A percentile compares a stretch with the other conserved stretches of the same genome.
These are phyloP conservation scores for Hyphopichia homilentoma DNA, from an alignment of 805 yeast genomes.

Conservation along the genomic window DNA sequence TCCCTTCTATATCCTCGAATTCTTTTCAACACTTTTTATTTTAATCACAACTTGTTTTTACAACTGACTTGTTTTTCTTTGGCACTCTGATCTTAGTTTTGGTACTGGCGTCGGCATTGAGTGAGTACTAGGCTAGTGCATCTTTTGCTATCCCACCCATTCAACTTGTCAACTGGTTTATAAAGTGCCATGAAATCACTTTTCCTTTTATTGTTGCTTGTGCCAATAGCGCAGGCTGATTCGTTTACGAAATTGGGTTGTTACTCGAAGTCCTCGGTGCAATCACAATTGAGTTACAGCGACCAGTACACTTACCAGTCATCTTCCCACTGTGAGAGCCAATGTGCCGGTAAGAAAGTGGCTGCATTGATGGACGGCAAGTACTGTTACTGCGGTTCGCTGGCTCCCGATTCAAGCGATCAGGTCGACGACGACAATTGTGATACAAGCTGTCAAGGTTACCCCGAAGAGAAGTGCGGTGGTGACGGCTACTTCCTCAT, in stretches of 20 bases:
- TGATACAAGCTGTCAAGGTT: slow-evolving; percentile 35
- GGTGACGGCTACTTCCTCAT: slow-evolving; percentile 31
- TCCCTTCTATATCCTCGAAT: not conserved
- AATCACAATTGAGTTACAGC: slow-evolving; percentile 26
- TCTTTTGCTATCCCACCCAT: too few species aligned
- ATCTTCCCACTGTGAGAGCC: slow-evolving; percentile 48
- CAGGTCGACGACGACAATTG: slow-evolving; percentile 24
- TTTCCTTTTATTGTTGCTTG: not conserved
- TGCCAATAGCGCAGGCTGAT: slow-evolving; percentile 1
- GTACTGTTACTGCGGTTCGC: slow-evolving; percentile 38
- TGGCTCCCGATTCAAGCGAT: slow-evolving; percentile 23
- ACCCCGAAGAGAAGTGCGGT: slow-evolving; percentile 35
- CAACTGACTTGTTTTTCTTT: too few species aligned
- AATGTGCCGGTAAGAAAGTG: slow-evolving; percentile 45
- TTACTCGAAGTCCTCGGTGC: slow-evolving; percentile 24
- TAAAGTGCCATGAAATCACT: not conserved
- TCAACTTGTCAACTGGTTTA: too few species aligned
- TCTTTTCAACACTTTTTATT: too few species aligned
- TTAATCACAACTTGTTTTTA: too few species aligned
- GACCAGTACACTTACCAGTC: slow-evolving; percentile 60
- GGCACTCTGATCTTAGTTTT: not conserved
- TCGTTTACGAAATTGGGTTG: slow-evolving; percentile 19
- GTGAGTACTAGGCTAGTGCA: too few species aligned
- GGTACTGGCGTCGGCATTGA: not conserved
- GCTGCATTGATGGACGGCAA: slow-evolving; percentile 34